Evolutionary conservation across 805 yeast species (phyloP).

Genomic region (Hanseniaspora singularis): DNA sequence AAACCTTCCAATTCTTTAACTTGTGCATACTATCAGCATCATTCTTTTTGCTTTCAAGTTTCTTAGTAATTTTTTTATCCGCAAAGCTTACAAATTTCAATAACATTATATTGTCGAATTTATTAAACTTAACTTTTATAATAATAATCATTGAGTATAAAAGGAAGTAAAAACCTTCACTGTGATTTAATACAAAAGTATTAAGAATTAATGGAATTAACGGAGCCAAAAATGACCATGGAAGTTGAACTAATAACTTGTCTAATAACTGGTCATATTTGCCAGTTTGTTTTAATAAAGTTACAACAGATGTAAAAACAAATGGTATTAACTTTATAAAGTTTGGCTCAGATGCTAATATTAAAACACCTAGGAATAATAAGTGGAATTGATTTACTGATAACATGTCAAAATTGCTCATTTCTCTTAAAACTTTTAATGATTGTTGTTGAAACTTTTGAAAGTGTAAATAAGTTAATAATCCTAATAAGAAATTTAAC

Average conservation of each 20-base stretch:
- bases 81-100: not conserved
- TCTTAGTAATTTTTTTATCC: conserved; percentile 1
- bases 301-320: not conserved
- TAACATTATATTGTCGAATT: conserved; percentile 1
- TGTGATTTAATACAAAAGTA: not conserved
- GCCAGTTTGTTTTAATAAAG: not conserved
- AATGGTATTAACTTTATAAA: conserved; percentile 8
- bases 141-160: not conserved
- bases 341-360: conserved; percentile 4
- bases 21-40: not conserved
- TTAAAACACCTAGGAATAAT: not conserved
- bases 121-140: conserved; percentile 10
- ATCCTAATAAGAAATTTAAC: not conserved
- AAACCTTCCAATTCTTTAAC: conserved; percentile 1
- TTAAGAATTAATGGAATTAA: not conserved
- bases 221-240: conserved; percentile 1
- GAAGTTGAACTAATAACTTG: not conserved
- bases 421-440: not conserved
- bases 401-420: conserved; percentile 10
- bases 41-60: not conserved
- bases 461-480: conserved; percentile 1
- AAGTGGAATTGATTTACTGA: conserved; percentile 9
- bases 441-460: conserved; percentile 9
- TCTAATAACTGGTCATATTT: not conserved
- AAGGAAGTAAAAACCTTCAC: conserved; percentile 8